Evolutionary conservation across 179 eudicot species (phyloP), one percentile per base, ranked within the genome.

Genomic region (Patellifolia procumbens): DNA sequence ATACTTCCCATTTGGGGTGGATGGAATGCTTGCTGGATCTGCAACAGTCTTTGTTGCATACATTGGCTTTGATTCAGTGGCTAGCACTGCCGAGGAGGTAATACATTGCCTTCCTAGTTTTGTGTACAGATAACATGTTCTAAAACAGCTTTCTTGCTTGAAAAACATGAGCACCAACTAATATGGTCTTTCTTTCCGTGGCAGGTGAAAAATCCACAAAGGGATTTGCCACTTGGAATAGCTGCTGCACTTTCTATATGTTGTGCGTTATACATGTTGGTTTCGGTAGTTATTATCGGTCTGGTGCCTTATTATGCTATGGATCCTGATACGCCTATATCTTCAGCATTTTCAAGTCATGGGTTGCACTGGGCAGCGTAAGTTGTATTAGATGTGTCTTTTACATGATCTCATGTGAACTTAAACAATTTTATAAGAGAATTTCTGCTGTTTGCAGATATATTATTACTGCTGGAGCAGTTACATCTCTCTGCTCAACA

Each of bases 21-120:
- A 94, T 85, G 98, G 98, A 29, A 87, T 94, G 97, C 94, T 94
- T 83, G 89, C 98, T 83, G 98, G 98, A 71, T 91, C 98, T 75
- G 97, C 96, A 63, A 94, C 96, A 4, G 98, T 94, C 78, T 94
- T 94, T 86, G 92, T 94, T 84, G 90, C 98, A 59, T 94, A 83
- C 79, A 94, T 92, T 55, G 98, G 98, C 59, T 94, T 94, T 80
- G 97, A 94, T 85, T 88, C 97, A 45, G 97, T 94, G 73, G 97
- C 98, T 72, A 92, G 97, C 86, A 90, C 97, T 55, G 98, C 98
- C 12, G 98, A 94, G 84, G 98, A 94, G 96, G 98, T 91, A 82
- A 26, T 35, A 56, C 37, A 17, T 12, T 32, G 46, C 37, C 49
- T 45, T n/a, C n/a, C 17, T 60, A 35, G 13, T 62, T 12, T 62